These are phyloP conservation scores for Clavispora phyllophila DNA, from an alignment of 805 yeast species.

Conservation along the genomic window DNA sequence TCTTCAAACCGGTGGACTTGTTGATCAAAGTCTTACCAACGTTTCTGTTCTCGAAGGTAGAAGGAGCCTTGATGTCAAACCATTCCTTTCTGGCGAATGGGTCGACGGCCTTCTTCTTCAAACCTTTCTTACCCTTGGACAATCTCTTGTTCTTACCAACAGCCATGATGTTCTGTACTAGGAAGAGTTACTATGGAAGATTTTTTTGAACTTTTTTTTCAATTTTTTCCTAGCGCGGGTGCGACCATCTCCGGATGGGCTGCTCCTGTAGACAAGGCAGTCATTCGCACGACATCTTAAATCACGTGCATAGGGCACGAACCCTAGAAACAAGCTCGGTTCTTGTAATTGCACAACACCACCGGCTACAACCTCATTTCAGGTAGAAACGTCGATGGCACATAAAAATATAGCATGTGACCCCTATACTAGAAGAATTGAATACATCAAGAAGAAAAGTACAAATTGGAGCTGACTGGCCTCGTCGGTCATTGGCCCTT, in stretches of 20 bases:
- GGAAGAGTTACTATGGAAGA: slow-evolving; percentile 6
- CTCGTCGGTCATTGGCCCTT: no score
- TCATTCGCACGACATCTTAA: neutral
- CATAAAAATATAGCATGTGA: no score
- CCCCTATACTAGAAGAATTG: no score
- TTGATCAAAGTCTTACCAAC: slow-evolving; percentile 8
- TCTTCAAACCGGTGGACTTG: slow-evolving; percentile 8
- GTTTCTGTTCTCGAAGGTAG: slow-evolving; percentile 6
- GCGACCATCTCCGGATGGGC: slow-evolving; percentile 1
- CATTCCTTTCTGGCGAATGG: slow-evolving; percentile 9
- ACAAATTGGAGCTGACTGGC: no score
- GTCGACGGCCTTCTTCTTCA: slow-evolving; percentile 9
- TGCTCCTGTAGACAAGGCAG: neutral
- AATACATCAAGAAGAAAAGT: no score
- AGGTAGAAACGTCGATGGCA: no score
- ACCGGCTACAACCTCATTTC: no score
- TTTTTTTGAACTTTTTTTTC: slow-evolving; percentile 5
- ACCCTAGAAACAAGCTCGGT: no score
- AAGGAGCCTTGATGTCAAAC: slow-evolving; percentile 10
- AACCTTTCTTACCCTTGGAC: slow-evolving; percentile 9
- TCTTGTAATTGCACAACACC: no score
- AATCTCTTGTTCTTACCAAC: slow-evolving; percentile 11
- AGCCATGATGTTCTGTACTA: slow-evolving; percentile 6
- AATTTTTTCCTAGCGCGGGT: slow-evolving; percentile 7
- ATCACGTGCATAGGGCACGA: slow-evolving; percentile 2